These are phyloP conservation scores for Pouteria campechiana DNA, from an alignment of 179 eudicot genomes.

Conservation along the genomic window DNA sequence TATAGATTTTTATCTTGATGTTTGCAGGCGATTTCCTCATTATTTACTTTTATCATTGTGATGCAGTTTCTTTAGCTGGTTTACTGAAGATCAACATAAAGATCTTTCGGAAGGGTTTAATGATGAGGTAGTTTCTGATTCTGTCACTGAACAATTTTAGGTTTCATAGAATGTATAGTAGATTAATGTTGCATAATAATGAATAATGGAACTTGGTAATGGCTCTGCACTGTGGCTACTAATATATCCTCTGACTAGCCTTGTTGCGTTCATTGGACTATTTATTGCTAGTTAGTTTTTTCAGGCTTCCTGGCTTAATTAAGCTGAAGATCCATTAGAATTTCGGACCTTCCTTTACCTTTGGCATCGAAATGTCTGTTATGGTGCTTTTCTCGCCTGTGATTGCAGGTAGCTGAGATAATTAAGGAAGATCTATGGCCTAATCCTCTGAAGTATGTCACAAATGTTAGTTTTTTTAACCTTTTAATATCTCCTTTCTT, in stretches of 20 bases:
- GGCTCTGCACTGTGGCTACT: no score
- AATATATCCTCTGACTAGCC: no score
- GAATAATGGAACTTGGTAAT: no score
- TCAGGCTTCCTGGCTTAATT: no score
- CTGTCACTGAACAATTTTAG: no score
- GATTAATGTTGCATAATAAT: not conserved
- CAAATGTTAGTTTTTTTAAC: constrained; percentile 33
- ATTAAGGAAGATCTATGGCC: constrained; percentile 97
- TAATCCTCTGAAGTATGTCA: constrained; percentile 80
- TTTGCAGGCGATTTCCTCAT: not conserved
- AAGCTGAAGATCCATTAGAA: no score
- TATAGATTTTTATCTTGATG: not conserved
- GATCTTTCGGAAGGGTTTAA: constrained; percentile 41
- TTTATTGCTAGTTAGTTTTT: no score
- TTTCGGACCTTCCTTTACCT: no score
- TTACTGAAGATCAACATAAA: constrained; percentile 47
- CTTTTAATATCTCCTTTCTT: not conserved
- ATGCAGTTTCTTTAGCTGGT: constrained; percentile 96
- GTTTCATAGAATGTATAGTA: no score
- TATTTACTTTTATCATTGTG: not conserved
- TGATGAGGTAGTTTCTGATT: constrained; percentile 48
- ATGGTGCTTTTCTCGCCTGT: no score
- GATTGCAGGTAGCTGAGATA: constrained; percentile 84
- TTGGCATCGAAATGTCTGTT: no score
- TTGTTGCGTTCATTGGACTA: no score